phyloP scores from a whole-genome alignment of 202 grass and related monocot species.

The Schoenoplectus triqueter region DNA sequence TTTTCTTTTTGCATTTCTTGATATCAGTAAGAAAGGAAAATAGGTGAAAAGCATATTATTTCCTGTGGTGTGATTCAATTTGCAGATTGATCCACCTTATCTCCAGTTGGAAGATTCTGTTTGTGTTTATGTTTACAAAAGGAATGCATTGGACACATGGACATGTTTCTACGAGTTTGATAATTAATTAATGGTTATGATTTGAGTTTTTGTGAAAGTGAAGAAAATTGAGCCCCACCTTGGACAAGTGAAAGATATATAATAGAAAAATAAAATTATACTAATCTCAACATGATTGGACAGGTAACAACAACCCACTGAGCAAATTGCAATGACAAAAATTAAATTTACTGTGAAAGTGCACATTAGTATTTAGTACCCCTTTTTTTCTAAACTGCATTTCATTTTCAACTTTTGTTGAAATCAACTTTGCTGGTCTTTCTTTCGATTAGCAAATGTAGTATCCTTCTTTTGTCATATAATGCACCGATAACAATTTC shows the following conservation, averaged over 20 bases:
- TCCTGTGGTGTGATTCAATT: background rate
- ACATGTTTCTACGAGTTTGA: background rate
- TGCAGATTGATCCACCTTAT: slow-evolving; percentile 9
- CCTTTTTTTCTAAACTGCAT: background rate
- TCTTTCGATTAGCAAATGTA: background rate
- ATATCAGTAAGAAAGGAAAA: background rate
- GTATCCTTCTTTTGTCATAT: background rate
- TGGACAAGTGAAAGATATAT: background rate
- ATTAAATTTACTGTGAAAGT: slow-evolving; percentile 11
- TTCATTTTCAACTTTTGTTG: background rate
- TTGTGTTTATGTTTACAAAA: background rate
- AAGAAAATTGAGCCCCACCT: background rate
- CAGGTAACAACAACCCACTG: slow-evolving; percentile 11
- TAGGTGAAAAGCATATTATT: background rate
- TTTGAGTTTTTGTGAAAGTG: background rate
- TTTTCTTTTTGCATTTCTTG: too few relatives aligned
- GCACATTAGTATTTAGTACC: background rate
- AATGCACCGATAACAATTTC: background rate
- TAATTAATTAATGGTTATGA: background rate
- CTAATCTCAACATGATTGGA: slow-evolving; percentile 13
- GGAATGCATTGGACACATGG: background rate
- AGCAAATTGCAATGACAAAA: background rate
- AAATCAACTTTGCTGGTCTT: background rate
- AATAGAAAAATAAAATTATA: background rate
- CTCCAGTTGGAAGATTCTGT: slow-evolving; percentile 11